phyloP scores from a whole-genome alignment of 2,329 filamentous ascomycete genomes.

The Coleophoma crateriformis region DNA sequence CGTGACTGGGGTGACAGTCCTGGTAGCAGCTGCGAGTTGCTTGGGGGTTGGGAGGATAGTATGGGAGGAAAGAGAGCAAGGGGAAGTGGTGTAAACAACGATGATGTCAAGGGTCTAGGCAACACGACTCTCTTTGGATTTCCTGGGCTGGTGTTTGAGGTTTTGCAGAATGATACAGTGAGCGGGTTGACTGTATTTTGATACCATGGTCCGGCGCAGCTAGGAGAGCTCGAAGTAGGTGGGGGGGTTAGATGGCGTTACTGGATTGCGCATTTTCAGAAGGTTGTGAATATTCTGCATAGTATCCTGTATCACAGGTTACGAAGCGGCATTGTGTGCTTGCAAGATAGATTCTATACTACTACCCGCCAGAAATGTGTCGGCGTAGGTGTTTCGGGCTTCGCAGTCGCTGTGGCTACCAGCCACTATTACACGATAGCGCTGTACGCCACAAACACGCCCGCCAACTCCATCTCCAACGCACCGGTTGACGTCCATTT shows the following conservation, averaged over 20 bases:
- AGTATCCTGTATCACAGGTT: too few relatives aligned
- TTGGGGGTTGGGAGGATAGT: slow-evolving; percentile 82
- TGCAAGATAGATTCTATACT: too few relatives aligned
- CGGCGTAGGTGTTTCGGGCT: too few relatives aligned
- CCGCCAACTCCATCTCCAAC: too few relatives aligned
- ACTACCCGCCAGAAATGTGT: too few relatives aligned
- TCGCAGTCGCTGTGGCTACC: too few relatives aligned
- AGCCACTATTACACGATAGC: too few relatives aligned
- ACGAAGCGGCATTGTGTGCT: too few relatives aligned
- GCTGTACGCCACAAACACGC: too few relatives aligned
- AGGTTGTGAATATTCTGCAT: too few relatives aligned
- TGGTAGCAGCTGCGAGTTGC: slow-evolving; percentile 75
- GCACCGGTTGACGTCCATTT: too few relatives aligned
- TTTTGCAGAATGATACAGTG: slow-evolving; percentile 85
- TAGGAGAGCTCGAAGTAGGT: background rate
- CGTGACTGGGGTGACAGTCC: slow-evolving; percentile 88
- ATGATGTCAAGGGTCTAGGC: slow-evolving; percentile 51
- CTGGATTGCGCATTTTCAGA: background rate
- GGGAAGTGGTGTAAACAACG: slow-evolving; percentile 36
- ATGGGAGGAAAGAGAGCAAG: slow-evolving; percentile 33
- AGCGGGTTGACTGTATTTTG: slow-evolving; percentile 86
- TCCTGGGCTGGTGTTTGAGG: slow-evolving; percentile 90
- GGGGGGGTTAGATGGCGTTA: background rate
- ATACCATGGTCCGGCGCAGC: slow-evolving; percentile 1
- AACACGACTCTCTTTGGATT: slow-evolving; percentile 90